Percentiles rank a stretch among this genome's conserved stretches.
These are phyloP conservation scores for Ramaria sp. DNA, from an alignment of 768 basidiomycete genomes.

Conservation along the genomic window DNA sequence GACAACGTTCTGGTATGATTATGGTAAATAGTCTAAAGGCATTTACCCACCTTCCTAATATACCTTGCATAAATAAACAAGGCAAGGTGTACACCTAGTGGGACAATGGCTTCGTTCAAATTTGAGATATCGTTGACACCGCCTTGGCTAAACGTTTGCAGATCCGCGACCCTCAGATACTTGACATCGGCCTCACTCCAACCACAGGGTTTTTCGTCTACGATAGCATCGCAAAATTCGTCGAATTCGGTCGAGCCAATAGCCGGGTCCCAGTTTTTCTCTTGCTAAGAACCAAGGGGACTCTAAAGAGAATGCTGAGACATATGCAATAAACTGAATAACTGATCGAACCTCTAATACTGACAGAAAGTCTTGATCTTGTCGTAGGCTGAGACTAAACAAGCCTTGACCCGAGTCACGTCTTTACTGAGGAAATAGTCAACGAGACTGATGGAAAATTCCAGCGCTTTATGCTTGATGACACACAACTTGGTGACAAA, in stretches of 20 bases:
- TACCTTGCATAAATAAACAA: constrained; percentile 68
- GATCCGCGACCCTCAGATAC: not conserved
- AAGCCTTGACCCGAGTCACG: constrained; percentile 53
- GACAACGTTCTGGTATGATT: constrained; percentile 35
- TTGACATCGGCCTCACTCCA: constrained; percentile 14
- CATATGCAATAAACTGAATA: constrained; percentile 10
- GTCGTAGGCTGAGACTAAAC: constrained; percentile 64
- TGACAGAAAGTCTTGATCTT: constrained; percentile 72
- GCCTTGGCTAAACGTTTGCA: constrained; percentile 34
- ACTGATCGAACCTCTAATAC: constrained; percentile 43
- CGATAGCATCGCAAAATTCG: constrained; percentile 51
- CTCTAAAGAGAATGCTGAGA: constrained; percentile 22
- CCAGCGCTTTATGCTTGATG: constrained; percentile 28
- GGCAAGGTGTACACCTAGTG: constrained; percentile 30
- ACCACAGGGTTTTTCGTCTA: constrained; percentile 29
- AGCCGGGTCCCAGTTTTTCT: constrained; percentile 75
- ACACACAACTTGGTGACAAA: too few relatives aligned
- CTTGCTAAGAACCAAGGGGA: constrained; percentile 71
- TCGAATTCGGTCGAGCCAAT: constrained; percentile 54
- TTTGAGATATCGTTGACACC: constrained; percentile 15
- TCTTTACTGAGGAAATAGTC: constrained; percentile 47
- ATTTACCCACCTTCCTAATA: constrained; percentile 50
- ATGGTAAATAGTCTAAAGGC: not conserved
- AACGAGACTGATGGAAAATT: constrained; percentile 45
- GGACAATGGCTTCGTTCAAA: too few relatives aligned